Conservation (phyloP, 1,284 basidiomycete species). For the Sporisorium graminicola region DNA sequence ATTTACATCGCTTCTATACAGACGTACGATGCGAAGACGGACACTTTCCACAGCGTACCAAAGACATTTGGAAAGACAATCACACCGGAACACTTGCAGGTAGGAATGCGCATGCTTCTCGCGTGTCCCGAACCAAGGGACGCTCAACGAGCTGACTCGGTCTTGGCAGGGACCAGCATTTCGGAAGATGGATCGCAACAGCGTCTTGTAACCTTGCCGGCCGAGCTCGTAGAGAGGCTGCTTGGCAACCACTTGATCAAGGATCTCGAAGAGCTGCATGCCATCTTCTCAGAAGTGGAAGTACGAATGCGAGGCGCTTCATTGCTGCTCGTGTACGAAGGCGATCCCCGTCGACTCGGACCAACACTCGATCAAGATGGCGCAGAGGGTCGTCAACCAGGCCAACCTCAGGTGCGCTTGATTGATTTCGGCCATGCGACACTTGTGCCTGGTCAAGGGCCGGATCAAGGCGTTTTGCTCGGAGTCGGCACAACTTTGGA, state of each 20-base stretch:
- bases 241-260: slow-evolving; percentile 70
- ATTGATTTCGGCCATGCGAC: slow-evolving; percentile 95
- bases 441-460: slow-evolving; percentile 79
- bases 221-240: slow-evolving; percentile 67
- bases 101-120: slow-evolving; percentile 84
- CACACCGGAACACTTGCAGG: slow-evolving; percentile 76
- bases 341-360: slow-evolving; percentile 73
- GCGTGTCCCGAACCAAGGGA: slow-evolving; percentile 71
- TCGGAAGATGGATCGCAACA: not conserved
- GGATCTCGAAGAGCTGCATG: slow-evolving; percentile 73
- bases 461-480: slow-evolving; percentile 81
- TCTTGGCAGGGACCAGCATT: slow-evolving; percentile 19
- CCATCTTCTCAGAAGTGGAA: slow-evolving; percentile 75
- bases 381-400: not conserved
- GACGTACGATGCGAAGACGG: slow-evolving; percentile 70
- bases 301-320: slow-evolving; percentile 85
- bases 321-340: slow-evolving; percentile 87
- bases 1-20: not conserved
- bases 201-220: slow-evolving; percentile 64
- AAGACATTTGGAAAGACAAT: slow-evolving; percentile 87
- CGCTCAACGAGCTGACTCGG: slow-evolving; percentile 23
- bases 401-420: slow-evolving; percentile 74
- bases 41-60: slow-evolving; percentile 74
- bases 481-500: slow-evolving; percentile 77
- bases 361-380: slow-evolving; percentile 23